Evolutionary conservation across 2,329 filamentous ascomycete genomes (phyloP).

Genomic region (Didymella segeticola): DNA sequence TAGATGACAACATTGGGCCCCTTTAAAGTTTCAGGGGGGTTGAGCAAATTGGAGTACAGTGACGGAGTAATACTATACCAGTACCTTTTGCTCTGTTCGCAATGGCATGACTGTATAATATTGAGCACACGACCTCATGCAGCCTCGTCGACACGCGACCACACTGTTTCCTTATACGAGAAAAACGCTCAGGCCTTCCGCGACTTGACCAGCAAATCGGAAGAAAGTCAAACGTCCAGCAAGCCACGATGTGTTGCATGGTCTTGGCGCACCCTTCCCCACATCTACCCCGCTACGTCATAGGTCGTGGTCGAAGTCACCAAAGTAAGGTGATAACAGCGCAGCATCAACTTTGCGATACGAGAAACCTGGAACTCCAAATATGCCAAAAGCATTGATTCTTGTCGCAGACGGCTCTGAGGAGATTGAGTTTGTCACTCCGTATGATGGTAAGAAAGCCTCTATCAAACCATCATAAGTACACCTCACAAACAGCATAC

Average conservation of each 20-base stretch:
- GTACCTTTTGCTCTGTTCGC: neutral
- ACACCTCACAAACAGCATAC: neutral
- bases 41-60: neutral
- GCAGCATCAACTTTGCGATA: neutral
- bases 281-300: constrained; percentile 7
- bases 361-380: too few species aligned
- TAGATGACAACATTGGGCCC: neutral
- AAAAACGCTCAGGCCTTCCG: neutral
- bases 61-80: constrained; percentile 1
- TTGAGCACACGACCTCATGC: neutral
- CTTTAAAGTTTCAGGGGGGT: neutral
- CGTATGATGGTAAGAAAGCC: constrained; percentile 46
- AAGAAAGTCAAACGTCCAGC: neutral
- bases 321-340: neutral
- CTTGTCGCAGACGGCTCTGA: constrained; percentile 50
- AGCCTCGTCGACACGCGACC: neutral
- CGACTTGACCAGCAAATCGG: neutral
- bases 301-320: neutral
- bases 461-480: neutral
- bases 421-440: constrained; percentile 52
- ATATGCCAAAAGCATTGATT: constrained; percentile 47
- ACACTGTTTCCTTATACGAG: neutral
- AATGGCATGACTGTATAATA: neutral
- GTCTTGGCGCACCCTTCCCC: constrained; percentile 1
- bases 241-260: constrained; percentile 7